Evolutionary conservation across 805 yeast species (phyloP), one percentile per base, ranked within the genome.

Genomic region (Clavispora phyllophila): DNA sequence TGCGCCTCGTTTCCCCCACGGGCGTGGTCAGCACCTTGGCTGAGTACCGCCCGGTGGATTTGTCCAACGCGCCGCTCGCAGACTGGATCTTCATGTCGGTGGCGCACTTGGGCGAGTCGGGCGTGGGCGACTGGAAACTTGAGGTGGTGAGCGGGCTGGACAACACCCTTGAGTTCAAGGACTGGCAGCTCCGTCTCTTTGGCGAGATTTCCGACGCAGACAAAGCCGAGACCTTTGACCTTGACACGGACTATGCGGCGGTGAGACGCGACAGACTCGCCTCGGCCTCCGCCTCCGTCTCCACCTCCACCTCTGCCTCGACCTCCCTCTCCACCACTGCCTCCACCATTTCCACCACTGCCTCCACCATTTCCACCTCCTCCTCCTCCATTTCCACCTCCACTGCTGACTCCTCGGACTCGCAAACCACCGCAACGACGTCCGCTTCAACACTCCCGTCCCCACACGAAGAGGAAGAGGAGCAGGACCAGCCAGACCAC

Each of bases 51-150:
- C 65, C 64, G 6, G 51, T 63, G 15, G 99, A 93, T 61, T 49
- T 44, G 8, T 70, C 80, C 5, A 48, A 52, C 2, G 68, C 59
- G 1, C 96, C 96, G 0, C 84, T 87, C 50, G 53, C 59, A 5
- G 72, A 84, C 51, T 93, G 99, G 99, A 85, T 87, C 1, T 93
- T 93, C 58, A 87, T 90, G 87, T 78, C 91, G 9, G 98, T 93
- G n/a, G 97, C 96, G 1, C 98, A 93, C 61, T 93, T 98, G 97
- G 96, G 96, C 31, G 90, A 84, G 53, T 38, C 58, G 2, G 91
- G 90, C 2, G 63, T 63, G 20, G 99, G 99, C 9, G 79, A 75
- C 5, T 93, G 99, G 99, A 79, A 63, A 28, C 54, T 93, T 15
- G 78, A 73, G 49, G 90, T 90, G 2, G 62, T 57, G 43, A 74